phyloP scores from a whole-genome alignment of 495 filamentous ascomycete genomes.

The Echria macrotheca region DNA sequence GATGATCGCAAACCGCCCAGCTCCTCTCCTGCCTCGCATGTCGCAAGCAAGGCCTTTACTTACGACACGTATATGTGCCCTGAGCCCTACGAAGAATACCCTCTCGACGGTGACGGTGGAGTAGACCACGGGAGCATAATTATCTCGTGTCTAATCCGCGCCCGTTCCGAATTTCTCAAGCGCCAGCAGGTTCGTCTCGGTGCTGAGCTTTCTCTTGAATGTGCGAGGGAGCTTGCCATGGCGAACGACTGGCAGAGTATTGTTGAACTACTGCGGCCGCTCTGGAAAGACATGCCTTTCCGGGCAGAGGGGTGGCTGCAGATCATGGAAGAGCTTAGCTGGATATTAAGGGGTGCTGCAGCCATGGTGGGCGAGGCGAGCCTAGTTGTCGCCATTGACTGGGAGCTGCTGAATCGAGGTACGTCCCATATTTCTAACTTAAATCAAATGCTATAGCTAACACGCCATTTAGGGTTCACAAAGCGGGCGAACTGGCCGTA shows the following conservation, averaged over 20 bases:
- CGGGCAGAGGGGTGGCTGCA: conserved; percentile 77
- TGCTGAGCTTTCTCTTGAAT: conserved; percentile 63
- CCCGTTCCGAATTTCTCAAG: conserved; percentile 59
- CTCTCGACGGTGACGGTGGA: conserved; percentile 45
- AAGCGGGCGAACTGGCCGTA: conserved; percentile 60
- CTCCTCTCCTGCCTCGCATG: conserved; percentile 60
- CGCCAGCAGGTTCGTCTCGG: conserved; percentile 58
- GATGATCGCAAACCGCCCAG: conserved; percentile 67
- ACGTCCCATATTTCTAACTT: conserved; percentile 24
- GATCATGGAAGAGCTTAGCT: conserved; percentile 65
- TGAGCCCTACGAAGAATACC: conserved; percentile 65
- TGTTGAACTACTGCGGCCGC: conserved; percentile 57
- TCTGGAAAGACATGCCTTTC: conserved; percentile 71
- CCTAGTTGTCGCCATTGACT: conserved; percentile 68
- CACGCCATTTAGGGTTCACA: conserved; percentile 47
- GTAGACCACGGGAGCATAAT: conserved; percentile 63
- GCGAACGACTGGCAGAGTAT: conserved; percentile 60
- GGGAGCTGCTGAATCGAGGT: conserved; percentile 74
- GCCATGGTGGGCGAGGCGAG: conserved; percentile 55
- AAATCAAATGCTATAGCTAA: conserved; percentile 6
- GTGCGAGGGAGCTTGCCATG: conserved; percentile 61
- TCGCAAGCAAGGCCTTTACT: conserved; percentile 59
- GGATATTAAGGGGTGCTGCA: conserved; percentile 71
- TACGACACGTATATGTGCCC: conserved; percentile 87
- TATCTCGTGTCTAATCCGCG: conserved; percentile 51